Base-by-base conservation (phyloP, 192 early-diverging fungal species). In the Entomortierella chlamydospora region DNA sequence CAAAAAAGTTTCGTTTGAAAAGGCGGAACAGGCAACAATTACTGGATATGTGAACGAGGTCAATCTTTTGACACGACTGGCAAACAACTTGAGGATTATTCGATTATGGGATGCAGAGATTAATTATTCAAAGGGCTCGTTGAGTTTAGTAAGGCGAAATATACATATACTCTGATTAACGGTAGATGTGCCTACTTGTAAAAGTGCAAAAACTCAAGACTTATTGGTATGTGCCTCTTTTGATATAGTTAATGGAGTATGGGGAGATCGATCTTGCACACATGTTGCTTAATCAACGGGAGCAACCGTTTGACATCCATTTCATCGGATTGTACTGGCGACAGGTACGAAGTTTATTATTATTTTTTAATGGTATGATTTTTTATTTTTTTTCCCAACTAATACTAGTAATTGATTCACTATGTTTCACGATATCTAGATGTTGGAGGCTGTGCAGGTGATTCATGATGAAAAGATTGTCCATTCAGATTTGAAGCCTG, bases 401-500 rank as follows among this genome's bases (percentile, higher is more conserved):
- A n/a, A n/a, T n/a, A n/a, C n/a, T n/a, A n/a, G n/a, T n/a, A n/a
- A n/a, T n/a, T n/a, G n/a, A n/a, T n/a, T n/a, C n/a, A n/a, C n/a
- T n/a, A n/a, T n/a, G n/a, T n/a, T n/a, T n/a, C n/a, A n/a, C n/a
- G n/a, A n/a, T n/a, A n/a, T n/a, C n/a, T 73, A 93, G 92, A 98
- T 98, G 95, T 73, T 98, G 1, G 85, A 92, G 62, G 94, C 96
- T 7, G 97, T 98, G 6, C 87, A 92, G 47, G 90, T 89, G 0
- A 94, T 97, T 15, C 97, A 99, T 80, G 83, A 95, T 42, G 84
- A 89, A 60, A 93, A 92, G 13, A 95, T 99, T 69, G 91, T 99
- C 8, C 97, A 99, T 71, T 88, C 92, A 8, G 96, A 99, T 68
- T 81, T 99, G 29, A 99, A 99, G 74, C 97, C 97, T 0, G 97